A percentile compares a stretch with the other conserved stretches of the same genome.
Evolutionary conservation across 2,329 filamentous ascomycete species (phyloP).

Genomic region (Fusarium praegraminearum): DNA sequence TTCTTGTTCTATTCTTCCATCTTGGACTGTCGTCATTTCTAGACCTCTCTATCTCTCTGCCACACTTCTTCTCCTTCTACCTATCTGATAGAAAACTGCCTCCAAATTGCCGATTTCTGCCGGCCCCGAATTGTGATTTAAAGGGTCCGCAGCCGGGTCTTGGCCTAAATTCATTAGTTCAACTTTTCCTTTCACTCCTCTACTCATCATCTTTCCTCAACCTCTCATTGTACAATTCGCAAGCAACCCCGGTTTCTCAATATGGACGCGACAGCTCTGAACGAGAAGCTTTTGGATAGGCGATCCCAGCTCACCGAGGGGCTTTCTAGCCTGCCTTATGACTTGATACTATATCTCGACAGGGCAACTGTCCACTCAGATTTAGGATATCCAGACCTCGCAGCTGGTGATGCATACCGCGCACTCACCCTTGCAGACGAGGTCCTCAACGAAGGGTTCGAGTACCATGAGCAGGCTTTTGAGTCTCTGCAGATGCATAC

Average conservation of each 20-base stretch:
- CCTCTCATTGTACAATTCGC: neutral
- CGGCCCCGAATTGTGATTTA: constrained; percentile 21
- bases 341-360: constrained; percentile 73
- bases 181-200: constrained; percentile 23
- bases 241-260: neutral
- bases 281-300: constrained; percentile 62
- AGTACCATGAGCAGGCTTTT: constrained; percentile 79
- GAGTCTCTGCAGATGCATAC: constrained; percentile 60
- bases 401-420: constrained; percentile 88
- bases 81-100: constrained; percentile 4
- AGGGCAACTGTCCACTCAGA: constrained; percentile 78
- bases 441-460: constrained; percentile 79
- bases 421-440: constrained; percentile 90
- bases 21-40: constrained; percentile 19
- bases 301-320: constrained; percentile 69
- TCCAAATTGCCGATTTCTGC: constrained; percentile 15
- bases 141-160: constrained; percentile 20
- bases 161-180: constrained; percentile 24
- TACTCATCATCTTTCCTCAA: neutral
- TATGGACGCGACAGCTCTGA: constrained; percentile 54
- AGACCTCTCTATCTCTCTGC: constrained; percentile 2
- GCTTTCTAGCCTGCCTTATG: constrained; percentile 66
- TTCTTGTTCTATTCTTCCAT: neutral
- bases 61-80: neutral
- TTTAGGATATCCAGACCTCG: constrained; percentile 89